phyloP scores from a whole-genome alignment of 176 grass and related monocot genomes.

The Oryza rufipogon region DNA sequence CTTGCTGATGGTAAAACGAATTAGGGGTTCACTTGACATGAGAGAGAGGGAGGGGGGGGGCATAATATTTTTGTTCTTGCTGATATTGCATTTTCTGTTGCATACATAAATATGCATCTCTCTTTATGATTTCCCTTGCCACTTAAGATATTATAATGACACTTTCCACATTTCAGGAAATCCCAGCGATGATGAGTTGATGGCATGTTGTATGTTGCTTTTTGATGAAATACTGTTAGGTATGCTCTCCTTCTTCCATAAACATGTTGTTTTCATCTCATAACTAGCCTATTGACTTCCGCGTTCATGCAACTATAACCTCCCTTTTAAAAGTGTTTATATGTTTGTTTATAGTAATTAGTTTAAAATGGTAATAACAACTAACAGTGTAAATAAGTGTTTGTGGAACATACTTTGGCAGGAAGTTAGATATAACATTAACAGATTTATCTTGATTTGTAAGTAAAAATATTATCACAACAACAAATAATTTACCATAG shows the following conservation, averaged over 20 bases:
- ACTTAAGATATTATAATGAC: background rate
- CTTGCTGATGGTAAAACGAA: constrained; percentile 1
- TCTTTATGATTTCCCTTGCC: background rate
- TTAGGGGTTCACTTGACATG: background rate
- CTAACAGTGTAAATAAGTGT: too few species aligned
- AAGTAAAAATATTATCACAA: too few species aligned
- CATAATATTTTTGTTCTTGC: background rate
- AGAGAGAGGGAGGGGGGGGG: background rate
- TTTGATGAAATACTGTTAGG: constrained; percentile 45
- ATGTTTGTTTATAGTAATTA: too few species aligned
- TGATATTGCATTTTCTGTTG: background rate
- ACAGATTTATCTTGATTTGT: too few species aligned
- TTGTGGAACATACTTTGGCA: too few species aligned
- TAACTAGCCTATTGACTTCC: too few species aligned
- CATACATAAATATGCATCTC: constrained; percentile 2
- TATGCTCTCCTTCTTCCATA: constrained; percentile 10
- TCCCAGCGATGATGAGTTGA: constrained; percentile 50
- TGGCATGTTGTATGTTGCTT: constrained; percentile 39
- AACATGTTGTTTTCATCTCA: constrained; percentile 6
- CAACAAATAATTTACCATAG: too few species aligned
- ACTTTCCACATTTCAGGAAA: constrained; percentile 37
- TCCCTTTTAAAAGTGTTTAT: too few species aligned
- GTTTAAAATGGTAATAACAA: too few species aligned
- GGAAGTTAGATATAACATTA: too few species aligned
- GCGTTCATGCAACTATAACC: too few species aligned